phyloP scores from a whole-genome alignment of 306 rosid genomes.

The Quercus aquifolioides region DNA sequence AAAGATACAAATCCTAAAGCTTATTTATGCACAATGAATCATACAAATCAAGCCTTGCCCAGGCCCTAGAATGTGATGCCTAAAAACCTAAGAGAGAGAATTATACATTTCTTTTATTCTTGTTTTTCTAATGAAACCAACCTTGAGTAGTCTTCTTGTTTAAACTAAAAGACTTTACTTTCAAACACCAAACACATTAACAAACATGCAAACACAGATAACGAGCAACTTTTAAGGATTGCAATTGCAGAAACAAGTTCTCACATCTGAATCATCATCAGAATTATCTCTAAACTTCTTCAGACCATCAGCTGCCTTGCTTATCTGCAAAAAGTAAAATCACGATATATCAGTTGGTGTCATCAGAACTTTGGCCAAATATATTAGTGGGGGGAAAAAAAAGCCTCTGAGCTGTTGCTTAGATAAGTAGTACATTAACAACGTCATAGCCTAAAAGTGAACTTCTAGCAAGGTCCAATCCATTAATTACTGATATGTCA shows the following conservation, averaged over 20 bases:
- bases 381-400: not conserved
- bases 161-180: not conserved
- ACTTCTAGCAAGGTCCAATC: not conserved
- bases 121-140: not conserved
- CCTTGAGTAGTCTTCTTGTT: not conserved
- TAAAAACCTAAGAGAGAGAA: no score
- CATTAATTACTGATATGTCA: not conserved
- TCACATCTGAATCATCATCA: constrained; percentile 65
- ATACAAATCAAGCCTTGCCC: not conserved
- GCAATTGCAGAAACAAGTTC: constrained; percentile 20
- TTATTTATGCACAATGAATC: not conserved
- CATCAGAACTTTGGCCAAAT: no score
- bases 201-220: constrained; percentile 3
- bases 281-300: constrained; percentile 43
- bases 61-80: not conserved
- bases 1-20: no score
- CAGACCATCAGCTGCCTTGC: constrained; percentile 45
- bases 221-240: constrained; percentile 6
- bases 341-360: no score
- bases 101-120: not conserved
- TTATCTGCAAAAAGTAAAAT: constrained; percentile 31
- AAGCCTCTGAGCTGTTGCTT: not conserved
- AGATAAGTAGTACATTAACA: not conserved
- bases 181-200: not conserved
- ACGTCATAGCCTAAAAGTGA: not conserved